Evolutionary conservation across 441 rosid genomes (phyloP), one percentile per base, ranked within the genome.

Genomic region (Dalechampia spathulata): DNA sequence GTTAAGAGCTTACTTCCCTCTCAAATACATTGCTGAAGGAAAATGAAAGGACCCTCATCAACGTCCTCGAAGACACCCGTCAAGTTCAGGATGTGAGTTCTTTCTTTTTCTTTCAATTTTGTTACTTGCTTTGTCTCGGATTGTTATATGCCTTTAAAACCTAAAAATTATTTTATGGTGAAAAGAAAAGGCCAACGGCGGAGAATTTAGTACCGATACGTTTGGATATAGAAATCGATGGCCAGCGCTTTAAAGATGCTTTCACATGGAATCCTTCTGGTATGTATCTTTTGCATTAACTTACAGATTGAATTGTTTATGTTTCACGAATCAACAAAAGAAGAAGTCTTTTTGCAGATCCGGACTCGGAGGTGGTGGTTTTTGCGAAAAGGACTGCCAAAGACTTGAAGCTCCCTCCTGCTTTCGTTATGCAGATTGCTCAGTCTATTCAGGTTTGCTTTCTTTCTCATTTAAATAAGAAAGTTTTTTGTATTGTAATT

Each of bases 201-300:
- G 88, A 86, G 45, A 91, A 88, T 67, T 70, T 91, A 68, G 93
- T 91, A 17, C 96, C 98, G 0, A 91, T 91, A 55, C 83, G 95
- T 14, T 62, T 91, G 58, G 91, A 86, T 68, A 84, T 91, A 10
- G 95, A 91, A 75, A 74, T 76, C 68, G 98, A 88, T 21, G 95
- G 90, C 61, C 96, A 86, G 52, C 87, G 82, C 40, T 83, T 74
- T 64, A 85, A 84, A 67, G 98, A 91, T 49, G 81, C 96, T 60
- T 88, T 91, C 73, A 88, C 96, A 55, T 91, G 98, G 96, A 91
- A 86, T 64, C 95, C 95, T 75, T 75, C 81, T 63, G 96, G 97
- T 90, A 15, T 38, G 20, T 5, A 15, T 6, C 14, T 38, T n/a
- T n/a, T n/a, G n/a, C n/a, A n/a, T n/a, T n/a, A n/a, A n/a, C n/a